Percentiles rank a stretch among this genome's conserved stretches.
These are phyloP conservation scores for Orbilia ellipsospora DNA, from an alignment of 2,329 filamentous ascomycete species.

Conservation along the genomic window DNA sequence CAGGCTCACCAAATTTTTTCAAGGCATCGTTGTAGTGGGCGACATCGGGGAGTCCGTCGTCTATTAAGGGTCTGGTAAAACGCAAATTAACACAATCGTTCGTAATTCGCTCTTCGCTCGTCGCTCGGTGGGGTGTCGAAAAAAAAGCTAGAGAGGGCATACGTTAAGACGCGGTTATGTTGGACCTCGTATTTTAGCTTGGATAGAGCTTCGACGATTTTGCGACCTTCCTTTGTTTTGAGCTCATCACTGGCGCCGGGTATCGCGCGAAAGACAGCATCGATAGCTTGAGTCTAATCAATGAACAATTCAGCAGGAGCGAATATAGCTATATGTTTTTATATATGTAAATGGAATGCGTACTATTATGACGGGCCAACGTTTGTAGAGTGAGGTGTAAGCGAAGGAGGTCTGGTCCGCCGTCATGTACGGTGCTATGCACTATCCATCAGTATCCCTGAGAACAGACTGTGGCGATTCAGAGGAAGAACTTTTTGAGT, in stretches of 20 bases:
- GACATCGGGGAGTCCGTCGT: slow-evolving; percentile 82
- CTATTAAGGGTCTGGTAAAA: slow-evolving; percentile 60
- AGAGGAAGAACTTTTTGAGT: background rate
- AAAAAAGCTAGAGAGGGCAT: slow-evolving; percentile 60
- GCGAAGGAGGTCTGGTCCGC: slow-evolving; percentile 88
- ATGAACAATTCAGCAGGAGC: slow-evolving; percentile 9
- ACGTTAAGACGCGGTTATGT: slow-evolving; percentile 84
- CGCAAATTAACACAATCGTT: background rate
- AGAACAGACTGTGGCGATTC: background rate
- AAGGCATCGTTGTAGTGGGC: slow-evolving; percentile 87
- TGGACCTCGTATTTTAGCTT: slow-evolving; percentile 94
- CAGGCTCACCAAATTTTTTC: slow-evolving; percentile 75
- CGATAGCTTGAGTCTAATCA: slow-evolving; percentile 87
- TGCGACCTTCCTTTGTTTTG: slow-evolving; percentile 82
- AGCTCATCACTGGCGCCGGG: slow-evolving; percentile 70
- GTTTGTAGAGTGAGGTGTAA: slow-evolving; percentile 81
- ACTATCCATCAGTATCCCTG: background rate
- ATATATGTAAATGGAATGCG: slow-evolving; percentile 58
- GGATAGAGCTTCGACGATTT: slow-evolving; percentile 80
- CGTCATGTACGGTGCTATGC: slow-evolving; percentile 78
- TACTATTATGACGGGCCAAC: slow-evolving; percentile 95
- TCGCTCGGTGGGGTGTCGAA: too few species aligned
- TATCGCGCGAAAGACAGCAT: slow-evolving; percentile 87
- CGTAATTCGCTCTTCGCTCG: too few species aligned
- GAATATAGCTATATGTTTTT: background rate